A percentile compares a stretch with the other conserved stretches of the same genome.
These are phyloP conservation scores for Aspergillus texensis DNA, from an alignment of 2,329 filamentous ascomycete species.

Conservation along the genomic window DNA sequence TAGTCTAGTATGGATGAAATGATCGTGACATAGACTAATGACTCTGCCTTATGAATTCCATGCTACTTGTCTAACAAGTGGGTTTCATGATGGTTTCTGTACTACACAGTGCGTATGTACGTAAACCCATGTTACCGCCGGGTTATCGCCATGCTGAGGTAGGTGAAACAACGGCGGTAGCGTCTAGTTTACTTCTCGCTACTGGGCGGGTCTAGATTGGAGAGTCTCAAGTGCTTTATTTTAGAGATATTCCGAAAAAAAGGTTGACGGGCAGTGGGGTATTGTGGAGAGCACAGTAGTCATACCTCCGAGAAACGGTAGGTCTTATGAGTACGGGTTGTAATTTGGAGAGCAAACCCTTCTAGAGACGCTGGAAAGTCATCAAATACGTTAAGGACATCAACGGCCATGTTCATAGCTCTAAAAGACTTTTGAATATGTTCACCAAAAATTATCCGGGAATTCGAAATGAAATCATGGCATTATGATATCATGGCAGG, in stretches of 20 bases:
- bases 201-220: background rate
- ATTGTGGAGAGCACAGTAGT: background rate
- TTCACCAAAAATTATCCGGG: constrained; percentile 4
- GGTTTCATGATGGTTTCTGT: background rate
- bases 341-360: background rate
- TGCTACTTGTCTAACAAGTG: background rate
- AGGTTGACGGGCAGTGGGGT: background rate
- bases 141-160: background rate
- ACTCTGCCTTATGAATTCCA: background rate
- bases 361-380: background rate
- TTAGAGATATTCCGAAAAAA: no score
- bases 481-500: constrained; percentile 22
- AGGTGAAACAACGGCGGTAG: background rate
- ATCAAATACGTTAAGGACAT: background rate
- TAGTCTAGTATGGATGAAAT: background rate
- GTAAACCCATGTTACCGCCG: background rate
- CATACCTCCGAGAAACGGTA: background rate
- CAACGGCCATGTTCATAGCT: constrained; percentile 4
- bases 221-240: background rate
- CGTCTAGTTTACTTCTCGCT: background rate
- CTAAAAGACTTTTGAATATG: constrained; percentile 10
- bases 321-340: background rate
- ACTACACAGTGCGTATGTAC: background rate
- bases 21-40: background rate
- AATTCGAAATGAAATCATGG: constrained; percentile 14